phyloP scores from a whole-genome alignment of 768 basidiomycete species.

The Serendipita sp. region DNA sequence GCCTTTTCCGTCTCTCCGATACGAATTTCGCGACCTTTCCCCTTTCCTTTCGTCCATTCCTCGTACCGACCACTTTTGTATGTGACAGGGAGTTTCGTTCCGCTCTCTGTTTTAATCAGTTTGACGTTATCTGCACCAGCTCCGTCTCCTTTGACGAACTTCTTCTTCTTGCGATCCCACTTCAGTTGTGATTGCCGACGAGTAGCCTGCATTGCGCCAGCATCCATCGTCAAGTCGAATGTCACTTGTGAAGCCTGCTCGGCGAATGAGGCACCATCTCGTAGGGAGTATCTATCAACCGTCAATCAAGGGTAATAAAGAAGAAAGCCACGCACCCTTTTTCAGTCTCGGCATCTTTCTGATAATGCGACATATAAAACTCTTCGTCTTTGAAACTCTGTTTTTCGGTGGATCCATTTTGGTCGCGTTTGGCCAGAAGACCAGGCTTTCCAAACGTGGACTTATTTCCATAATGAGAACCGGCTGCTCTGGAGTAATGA shows the following conservation, averaged over 20 bases:
- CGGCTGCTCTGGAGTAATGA: background rate
- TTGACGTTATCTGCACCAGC: conserved; percentile 85
- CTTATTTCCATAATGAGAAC: conserved; percentile 20
- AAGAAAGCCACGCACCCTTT: conserved; percentile 50
- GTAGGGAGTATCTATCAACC: conserved; percentile 59
- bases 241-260: conserved; percentile 65
- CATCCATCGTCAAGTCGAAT: conserved; percentile 74
- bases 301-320: background rate
- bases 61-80: conserved; percentile 90
- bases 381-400: conserved; percentile 57
- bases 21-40: conserved; percentile 46
- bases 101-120: conserved; percentile 83
- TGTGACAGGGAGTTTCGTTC: conserved; percentile 74
- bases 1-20: conserved; percentile 68
- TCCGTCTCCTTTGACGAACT: conserved; percentile 74
- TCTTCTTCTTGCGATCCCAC: conserved; percentile 97
- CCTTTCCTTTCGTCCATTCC: conserved; percentile 54
- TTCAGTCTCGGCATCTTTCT: conserved; percentile 73
- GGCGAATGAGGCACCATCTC: conserved; percentile 74
- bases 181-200: conserved; percentile 48
- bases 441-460: conserved; percentile 33
- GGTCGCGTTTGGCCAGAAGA: conserved; percentile 30
- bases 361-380: conserved; percentile 86
- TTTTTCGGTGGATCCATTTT: conserved; percentile 16
- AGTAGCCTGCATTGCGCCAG: conserved; percentile 37